Evolutionary conservation across 805 yeast species (phyloP), one percentile per base, ranked within the genome.

Genomic region (Spathaspora arborariae): DNA sequence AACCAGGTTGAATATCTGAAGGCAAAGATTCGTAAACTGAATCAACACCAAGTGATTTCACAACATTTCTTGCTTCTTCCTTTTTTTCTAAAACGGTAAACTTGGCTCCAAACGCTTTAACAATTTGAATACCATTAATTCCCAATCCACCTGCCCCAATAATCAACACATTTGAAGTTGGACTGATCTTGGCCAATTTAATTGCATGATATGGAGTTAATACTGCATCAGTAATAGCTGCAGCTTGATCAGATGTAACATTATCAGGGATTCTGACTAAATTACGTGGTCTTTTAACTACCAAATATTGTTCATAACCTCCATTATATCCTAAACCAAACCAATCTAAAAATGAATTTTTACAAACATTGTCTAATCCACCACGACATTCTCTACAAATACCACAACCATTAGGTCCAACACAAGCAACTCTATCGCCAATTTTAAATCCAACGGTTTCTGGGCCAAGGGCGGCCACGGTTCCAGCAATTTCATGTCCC

Each of bases 401-500:
- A 2, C 74, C 75, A 53, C 76, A 71, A 4, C 65, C 42, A 42
- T 61, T 48, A 11, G 63, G 48, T 33, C 69, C 70, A 30, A 52
- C 44, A 44, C 72, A 46, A 16, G 64, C 55, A 47, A 57, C 65
- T 19, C 75, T 54, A 6, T 55, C 51, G 4, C 75, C 76, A 11
- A 57, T 44, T 40, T 50, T 46, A 46, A 58, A 69, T 42, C 55
- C 50, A 13, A 45, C 51, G 3, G 53, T 52, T 38, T 60, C 48
- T 5, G 50, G 58, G 11, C 75, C 76, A 1, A 59, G 54, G 20
- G 49, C 64, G 21, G 59, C 67, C 9, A 70, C 52, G 39, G 59
- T 61, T 4, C 76, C 76, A 5, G 75, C 72, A 22, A 71, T 65
- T 51, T 71, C 76, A 51, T 71, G 75, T 35, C 76, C 76, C 75